Evolutionary conservation across 2,329 filamentous ascomycete species (phyloP), one percentile per base, ranked within the genome.

Genomic region (Cladosporium colombiae): DNA sequence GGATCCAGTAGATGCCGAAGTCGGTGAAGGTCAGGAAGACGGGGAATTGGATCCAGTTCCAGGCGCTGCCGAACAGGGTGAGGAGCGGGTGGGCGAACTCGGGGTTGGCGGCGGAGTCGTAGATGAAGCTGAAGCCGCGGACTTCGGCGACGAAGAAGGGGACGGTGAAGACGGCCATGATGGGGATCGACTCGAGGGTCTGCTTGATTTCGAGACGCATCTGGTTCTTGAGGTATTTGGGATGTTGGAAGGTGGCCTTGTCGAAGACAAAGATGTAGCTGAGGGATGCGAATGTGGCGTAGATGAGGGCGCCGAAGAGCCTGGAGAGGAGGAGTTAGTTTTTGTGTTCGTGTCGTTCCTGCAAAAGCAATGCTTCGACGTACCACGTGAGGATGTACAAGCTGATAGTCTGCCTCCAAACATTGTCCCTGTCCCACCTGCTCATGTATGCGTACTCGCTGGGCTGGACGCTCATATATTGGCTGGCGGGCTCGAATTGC

Each of bases 221-320:
- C 79, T 97, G 94, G 80, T 97, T 94, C 81, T 95, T 96, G 75
- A 97, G 89, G 79, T 94, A 98, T 76, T 95, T 95, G 57, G 94
- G 94, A 78, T 98, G 94, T 62, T 92, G 83, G 80, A 94, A 88
- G 53, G 91, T 95, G 50, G 88, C 86, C 80, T 97, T 95, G 80
- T 97, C 93, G 81, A 97, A 97, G 75, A 97, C 84, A 81, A 97
- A 90, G 74, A 89, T 74, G 80, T 96, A 98, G 18, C 93, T 97
- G 21, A 96, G 83, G 6, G 89, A 85, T 4, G 93, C 91, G 76
- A 92, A 92, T 70, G 91, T 73, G 78, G 94, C 97, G 84, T 97
- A 98, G 65, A 95, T 83, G 56, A 93, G 70, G 37, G 93, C 79
- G 64, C 93, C 94, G 74, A 96, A 96, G 72, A 97, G 78, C 89